Base-by-base conservation (phyloP, 2,329 filamentous ascomycete species). In the Diaporthe vaccinii region DNA sequence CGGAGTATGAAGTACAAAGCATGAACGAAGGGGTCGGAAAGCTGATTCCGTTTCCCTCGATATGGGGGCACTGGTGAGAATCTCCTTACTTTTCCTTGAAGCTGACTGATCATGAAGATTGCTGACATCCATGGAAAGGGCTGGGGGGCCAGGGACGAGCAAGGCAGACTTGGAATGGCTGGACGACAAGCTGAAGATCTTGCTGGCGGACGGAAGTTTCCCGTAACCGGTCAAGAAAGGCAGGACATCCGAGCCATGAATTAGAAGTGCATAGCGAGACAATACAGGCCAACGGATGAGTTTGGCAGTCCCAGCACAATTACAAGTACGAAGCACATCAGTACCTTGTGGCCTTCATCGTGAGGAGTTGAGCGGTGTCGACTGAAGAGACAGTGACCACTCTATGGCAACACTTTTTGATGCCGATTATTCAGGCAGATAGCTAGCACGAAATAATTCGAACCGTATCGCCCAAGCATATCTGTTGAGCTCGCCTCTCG, bases 101-200 rank as follows among this genome's bases (percentile, higher is more conserved):
- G 2, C 31, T 70, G 20, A 20, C 25, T 2, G 8, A 25, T 34
- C 17, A 25, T 17, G 20, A 7, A 28, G 6, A 28, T 22, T n/a
- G 36, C 31, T 72, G 34, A 44, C 53, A 39, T 4, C 31, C 14
- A 2, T 31, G 22, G 22, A 4, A 46, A 81, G 89, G 89, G 89
- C 89, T 22, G 89, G 89, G 17, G 92, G 92, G 9, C 93, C 93
- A 28, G 92, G 92, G 0, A 87, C 92, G 58, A 92, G 88, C 78
- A 89, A 87, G 73, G 90, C 92, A 46, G 93, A 94, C 80, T 87
- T 92, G 6, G 89, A 89, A 78, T 94, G 92, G 91, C 84, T 94
- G 61, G 91, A 94, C 80, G 85, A 89, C 46, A 88, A 89, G 77
- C 79, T 94, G 76, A 85, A 83, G 14, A 82, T 83, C 15, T 89